These are phyloP conservation scores for Pueraria montana DNA, from an alignment of 306 rosid species.

Conservation along the genomic window DNA sequence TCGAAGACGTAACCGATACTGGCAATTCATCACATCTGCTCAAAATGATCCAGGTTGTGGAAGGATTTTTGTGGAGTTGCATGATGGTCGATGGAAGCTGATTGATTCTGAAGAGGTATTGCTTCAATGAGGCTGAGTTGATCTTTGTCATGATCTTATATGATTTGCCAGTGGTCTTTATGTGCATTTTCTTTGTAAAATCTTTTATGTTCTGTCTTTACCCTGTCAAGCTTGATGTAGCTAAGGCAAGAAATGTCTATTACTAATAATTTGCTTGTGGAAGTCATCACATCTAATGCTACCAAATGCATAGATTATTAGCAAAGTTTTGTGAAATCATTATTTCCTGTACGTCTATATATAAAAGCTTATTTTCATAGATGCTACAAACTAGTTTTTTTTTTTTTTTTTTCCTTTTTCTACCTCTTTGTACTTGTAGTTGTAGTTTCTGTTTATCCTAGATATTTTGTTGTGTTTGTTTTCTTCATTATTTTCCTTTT, in stretches of 20 bases:
- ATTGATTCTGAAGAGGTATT: slow-evolving; percentile 83
- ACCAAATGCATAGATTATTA: slow-evolving; percentile 1
- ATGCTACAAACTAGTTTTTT: neutral
- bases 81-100: slow-evolving; percentile 75
- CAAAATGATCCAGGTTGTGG: slow-evolving; percentile 86
- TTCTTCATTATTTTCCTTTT: slow-evolving; percentile 34
- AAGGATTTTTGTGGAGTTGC: slow-evolving; percentile 81
- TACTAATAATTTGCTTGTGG: slow-evolving; percentile 29
- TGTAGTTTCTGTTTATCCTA: neutral
- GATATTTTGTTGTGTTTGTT: slow-evolving; percentile 39
- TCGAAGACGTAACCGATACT: slow-evolving; percentile 79
- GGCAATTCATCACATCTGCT: slow-evolving; percentile 75
- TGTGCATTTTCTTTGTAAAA: neutral
- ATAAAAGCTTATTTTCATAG: neutral
- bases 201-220: slow-evolving; percentile 20
- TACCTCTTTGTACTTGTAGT: no score
- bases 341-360: slow-evolving; percentile 14
- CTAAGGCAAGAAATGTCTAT: slow-evolving; percentile 31
- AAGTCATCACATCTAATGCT: slow-evolving; percentile 23
- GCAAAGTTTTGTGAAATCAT: neutral
- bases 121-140: slow-evolving; percentile 38
- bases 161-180: slow-evolving; percentile 29
- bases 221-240: slow-evolving; percentile 30
- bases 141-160: slow-evolving; percentile 11
- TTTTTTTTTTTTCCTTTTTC: no score